Evolutionary conservation across 1,284 basidiomycete genomes (phyloP).

Genomic region (Gomphus sp.): DNA sequence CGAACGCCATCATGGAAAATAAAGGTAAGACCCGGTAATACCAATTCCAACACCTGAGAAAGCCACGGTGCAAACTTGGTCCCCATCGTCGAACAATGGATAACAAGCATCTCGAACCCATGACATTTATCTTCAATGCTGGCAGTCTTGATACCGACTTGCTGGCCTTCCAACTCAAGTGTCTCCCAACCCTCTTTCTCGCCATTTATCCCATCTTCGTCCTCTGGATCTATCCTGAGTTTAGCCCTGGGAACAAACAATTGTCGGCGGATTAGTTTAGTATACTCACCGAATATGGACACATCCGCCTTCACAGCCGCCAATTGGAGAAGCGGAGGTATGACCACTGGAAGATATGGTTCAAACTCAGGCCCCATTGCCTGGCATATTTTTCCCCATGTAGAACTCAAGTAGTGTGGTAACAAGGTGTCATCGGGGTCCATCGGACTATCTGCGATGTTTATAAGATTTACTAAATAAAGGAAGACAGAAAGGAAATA

Average conservation of each 20-base stretch:
- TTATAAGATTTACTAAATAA: background rate
- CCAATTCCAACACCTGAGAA: conserved; percentile 58
- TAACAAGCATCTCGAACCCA: conserved; percentile 76
- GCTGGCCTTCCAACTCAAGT: conserved; percentile 63
- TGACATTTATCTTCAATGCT: conserved; percentile 82
- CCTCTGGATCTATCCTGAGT: conserved; percentile 39
- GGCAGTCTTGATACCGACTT: conserved; percentile 69
- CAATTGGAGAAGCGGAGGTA: conserved; percentile 66
- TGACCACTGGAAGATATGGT: conserved; percentile 73
- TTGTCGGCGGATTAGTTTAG: conserved; percentile 2
- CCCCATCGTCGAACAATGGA: conserved; percentile 66
- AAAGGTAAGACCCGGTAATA: conserved; percentile 61
- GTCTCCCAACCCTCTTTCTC: conserved; percentile 72
- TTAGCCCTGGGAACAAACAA: background rate
- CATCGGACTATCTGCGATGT: conserved; percentile 42
- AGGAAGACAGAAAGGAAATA: conserved; percentile 17
- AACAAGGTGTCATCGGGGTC: conserved; percentile 61
- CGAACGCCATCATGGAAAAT: conserved; percentile 78
- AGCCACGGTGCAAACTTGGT: conserved; percentile 67
- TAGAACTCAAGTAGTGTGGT: conserved; percentile 61
- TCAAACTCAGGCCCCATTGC: conserved; percentile 75
- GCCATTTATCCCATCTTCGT: conserved; percentile 30
- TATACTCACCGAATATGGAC: conserved; percentile 56
- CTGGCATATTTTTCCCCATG: conserved; percentile 79
- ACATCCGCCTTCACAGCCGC: conserved; percentile 76